phyloP scores from a whole-genome alignment of 2,329 filamentous ascomycete species.

The Catunica adiposa region DNA sequence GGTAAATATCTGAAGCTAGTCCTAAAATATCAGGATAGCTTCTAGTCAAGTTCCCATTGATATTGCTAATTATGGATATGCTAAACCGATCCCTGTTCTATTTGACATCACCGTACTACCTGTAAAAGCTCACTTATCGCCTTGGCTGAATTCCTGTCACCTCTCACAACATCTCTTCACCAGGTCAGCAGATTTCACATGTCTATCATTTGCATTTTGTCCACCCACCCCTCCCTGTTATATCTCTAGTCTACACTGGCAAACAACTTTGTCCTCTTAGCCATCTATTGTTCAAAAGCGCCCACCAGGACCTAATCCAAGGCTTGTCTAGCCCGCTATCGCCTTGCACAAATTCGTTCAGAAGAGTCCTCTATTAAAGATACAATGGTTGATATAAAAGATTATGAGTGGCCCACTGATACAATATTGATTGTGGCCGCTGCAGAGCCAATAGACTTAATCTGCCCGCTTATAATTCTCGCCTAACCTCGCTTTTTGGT shows the following conservation, averaged over 20 bases:
- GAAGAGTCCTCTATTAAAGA: no score
- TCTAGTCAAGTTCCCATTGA: no score
- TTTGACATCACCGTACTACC: no score
- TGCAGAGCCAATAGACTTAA: neutral
- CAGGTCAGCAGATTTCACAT: neutral
- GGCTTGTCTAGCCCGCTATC: no score
- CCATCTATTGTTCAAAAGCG: neutral
- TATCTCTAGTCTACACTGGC: neutral
- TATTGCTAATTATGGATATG: no score
- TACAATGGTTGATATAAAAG: no score
- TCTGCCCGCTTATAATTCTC: neutral
- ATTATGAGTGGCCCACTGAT: no score
- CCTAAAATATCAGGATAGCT: no score
- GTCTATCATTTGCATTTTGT: neutral
- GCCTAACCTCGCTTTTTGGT: constrained; percentile 7
- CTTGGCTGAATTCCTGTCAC: no score
- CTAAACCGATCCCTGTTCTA: no score
- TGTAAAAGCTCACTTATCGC: no score
- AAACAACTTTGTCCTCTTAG: neutral
- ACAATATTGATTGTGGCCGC: neutral
- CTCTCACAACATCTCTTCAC: neutral
- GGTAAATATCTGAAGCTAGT: neutral
- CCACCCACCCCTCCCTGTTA: neutral
- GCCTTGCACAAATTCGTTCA: no score
- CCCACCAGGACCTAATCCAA: neutral